Base-by-base conservation (phyloP, 2,329 filamentous ascomycete genomes). In the Corinectria fuckeliana region DNA sequence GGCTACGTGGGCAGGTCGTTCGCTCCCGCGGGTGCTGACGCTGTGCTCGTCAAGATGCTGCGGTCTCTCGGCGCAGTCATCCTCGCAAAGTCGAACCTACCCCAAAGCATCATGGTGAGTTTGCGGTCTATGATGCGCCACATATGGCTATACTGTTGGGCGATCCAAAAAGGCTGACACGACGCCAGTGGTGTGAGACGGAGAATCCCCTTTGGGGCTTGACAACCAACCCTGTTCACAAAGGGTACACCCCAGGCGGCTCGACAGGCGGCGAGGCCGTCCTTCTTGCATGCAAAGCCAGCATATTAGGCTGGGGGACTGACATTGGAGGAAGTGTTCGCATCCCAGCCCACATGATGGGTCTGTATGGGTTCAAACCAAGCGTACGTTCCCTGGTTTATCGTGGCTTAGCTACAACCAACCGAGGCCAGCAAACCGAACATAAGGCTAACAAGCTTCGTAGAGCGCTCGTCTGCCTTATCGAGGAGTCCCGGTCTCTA, bases 391-490 rank as follows among this genome's bases (percentile, higher is more conserved):
- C 26, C 13, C 16, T 10, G 7, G n/a, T 2, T 18, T 23, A 5
- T 16, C 6, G 25, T 5, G 2, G 0, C 10, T 36, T 2, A 8
- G 10, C 1, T 5, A 7, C 3, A 5, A 9, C 2, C 6, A 5
- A 21, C 7, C n/a, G 16, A 4, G 11, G n/a, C 23, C 5, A 20
- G 18, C n/a, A 10, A 3, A 14, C n/a, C n/a, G n/a, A n/a, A n/a
- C n/a, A n/a, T 5, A 5, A n/a, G n/a, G 25, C 13, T 28, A 21
- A 42, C 23, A 2, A 26, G 3, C 4, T 1, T 1, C 1, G 0
- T 28, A 87, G 84, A 87, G 82, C 62, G 77, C 78, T 2, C 79
- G 86, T 5, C 69, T 88, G 1, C 85, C 87, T 0, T 89, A 88
- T 50, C 69, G 78, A 11, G 85, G 85, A 0, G 83, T 86, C 0